Evolutionary conservation across 768 basidiomycete species (phyloP).

Genomic region (Lanmaoa pseudosensibilis): DNA sequence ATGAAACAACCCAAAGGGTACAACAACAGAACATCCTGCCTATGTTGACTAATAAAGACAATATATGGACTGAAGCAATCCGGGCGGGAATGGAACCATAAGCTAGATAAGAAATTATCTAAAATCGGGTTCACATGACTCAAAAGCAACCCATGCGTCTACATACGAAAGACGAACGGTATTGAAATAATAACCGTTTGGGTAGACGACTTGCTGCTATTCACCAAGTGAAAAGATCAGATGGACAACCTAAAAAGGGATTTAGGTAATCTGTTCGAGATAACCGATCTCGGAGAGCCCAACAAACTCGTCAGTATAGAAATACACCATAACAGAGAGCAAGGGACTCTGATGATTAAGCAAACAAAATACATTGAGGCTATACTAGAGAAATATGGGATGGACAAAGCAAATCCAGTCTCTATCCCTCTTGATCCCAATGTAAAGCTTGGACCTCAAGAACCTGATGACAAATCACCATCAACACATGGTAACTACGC

Average conservation of each 20-base stretch:
- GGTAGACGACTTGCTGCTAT: no score
- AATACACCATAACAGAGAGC: neutral
- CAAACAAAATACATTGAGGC: constrained; percentile 12
- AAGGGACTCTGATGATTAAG: neutral
- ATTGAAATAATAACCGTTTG: no score
- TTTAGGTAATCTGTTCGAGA: neutral
- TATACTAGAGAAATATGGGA: neutral
- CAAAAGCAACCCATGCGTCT: no score
- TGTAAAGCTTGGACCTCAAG: neutral
- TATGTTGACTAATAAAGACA: no score
- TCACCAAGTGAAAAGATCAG: no score
- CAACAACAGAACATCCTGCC: no score
- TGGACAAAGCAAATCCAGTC: constrained; percentile 1
- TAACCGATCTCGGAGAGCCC: neutral
- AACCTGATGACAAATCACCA: accelerated
- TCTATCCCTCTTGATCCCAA: constrained; percentile 1
- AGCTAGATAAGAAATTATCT: no score
- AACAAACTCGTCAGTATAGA: neutral
- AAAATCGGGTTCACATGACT: no score
- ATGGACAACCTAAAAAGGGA: no score
- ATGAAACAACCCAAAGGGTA: neutral
- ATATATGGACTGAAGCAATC: no score
- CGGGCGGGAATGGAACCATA: no score
- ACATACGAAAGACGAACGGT: no score
- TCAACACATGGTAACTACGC: neutral